Conservation (phyloP, 1,284 basidiomycete genomes). For the Agroathelia rolfsii region DNA sequence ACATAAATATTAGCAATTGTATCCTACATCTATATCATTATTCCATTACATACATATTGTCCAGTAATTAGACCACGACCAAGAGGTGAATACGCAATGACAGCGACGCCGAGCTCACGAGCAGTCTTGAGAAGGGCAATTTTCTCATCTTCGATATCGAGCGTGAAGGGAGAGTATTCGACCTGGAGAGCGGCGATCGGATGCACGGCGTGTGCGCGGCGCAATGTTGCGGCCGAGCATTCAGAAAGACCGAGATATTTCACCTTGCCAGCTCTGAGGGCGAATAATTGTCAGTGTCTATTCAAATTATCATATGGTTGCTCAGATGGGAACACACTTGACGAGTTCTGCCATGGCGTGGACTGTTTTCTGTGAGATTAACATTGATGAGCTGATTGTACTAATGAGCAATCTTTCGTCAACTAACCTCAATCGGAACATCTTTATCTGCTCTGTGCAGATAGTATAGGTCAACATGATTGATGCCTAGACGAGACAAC, state of each 20-base stretch:
- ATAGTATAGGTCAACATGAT: slow-evolving; percentile 40
- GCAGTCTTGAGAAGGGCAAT: slow-evolving; percentile 37
- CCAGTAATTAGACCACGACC: slow-evolving; percentile 58
- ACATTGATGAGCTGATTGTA: slow-evolving; percentile 1
- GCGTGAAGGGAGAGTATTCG: slow-evolving; percentile 54
- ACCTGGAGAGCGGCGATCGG: slow-evolving; percentile 55
- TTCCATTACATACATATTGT: slow-evolving; percentile 31
- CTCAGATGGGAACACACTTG: slow-evolving; percentile 25
- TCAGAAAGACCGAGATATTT: slow-evolving; percentile 57
- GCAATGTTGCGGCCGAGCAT: slow-evolving; percentile 43
- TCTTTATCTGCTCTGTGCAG: slow-evolving; percentile 31
- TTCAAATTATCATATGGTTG: neutral
- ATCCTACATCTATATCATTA: slow-evolving; percentile 3
- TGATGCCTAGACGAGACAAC: slow-evolving; percentile 30
- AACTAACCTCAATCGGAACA: slow-evolving; percentile 38
- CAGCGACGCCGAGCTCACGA: slow-evolving; percentile 38
- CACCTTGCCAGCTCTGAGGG: slow-evolving; percentile 41
- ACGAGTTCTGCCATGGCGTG: slow-evolving; percentile 43
- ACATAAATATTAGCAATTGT: neutral
- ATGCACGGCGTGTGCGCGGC: slow-evolving; percentile 52
- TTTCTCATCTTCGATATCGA: slow-evolving; percentile 40
- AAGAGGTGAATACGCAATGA: slow-evolving; percentile 55
- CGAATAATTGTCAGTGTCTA: neutral
- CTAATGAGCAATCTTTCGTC: slow-evolving; percentile 5
- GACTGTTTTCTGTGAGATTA: slow-evolving; percentile 26